Conservation (phyloP, 306 rosid species). For the Begonia loranthoides region DNA sequence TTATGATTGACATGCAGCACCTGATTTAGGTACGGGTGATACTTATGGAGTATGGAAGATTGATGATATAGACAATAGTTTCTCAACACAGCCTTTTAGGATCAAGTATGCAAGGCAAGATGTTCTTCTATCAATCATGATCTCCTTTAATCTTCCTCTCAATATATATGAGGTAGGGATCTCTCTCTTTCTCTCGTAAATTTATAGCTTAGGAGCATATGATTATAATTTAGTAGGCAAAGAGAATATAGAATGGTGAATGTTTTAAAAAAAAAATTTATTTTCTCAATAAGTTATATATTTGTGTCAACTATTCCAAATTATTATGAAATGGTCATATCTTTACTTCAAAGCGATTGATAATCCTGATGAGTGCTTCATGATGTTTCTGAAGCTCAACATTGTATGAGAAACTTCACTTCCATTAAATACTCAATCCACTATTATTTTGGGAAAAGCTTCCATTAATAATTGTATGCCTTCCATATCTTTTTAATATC, state of each 20-base stretch:
- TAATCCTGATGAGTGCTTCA: too few relatives aligned
- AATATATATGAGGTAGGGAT: conserved; percentile 44
- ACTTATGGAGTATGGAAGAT: conserved; percentile 75
- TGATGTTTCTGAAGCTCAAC: too few relatives aligned
- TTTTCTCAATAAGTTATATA: neutral
- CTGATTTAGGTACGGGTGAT: conserved; percentile 49
- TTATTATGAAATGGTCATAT: too few relatives aligned
- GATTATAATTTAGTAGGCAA: too few relatives aligned
- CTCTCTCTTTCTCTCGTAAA: conserved; percentile 8
- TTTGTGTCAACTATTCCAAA: too few relatives aligned
- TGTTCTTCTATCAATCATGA: conserved; percentile 64
- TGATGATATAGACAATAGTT: conserved; percentile 79
- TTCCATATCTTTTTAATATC: neutral
- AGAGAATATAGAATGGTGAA: too few relatives aligned
- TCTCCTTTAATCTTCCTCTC: conserved; percentile 55
- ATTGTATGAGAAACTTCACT: too few relatives aligned
- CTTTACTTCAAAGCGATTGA: too few relatives aligned
- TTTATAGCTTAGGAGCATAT: neutral
- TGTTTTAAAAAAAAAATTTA: too few relatives aligned
- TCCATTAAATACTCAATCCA: too few relatives aligned
- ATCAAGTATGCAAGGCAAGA: conserved; percentile 88
- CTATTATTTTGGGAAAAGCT: too few relatives aligned
- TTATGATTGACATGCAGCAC: conserved; percentile 32
- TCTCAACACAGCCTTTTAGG: conserved; percentile 81
- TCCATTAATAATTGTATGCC: too few relatives aligned